Evolutionary conservation across 768 basidiomycete genomes (phyloP), one percentile per base, ranked within the genome.

Genomic region (Neoboletus brunneissimus): DNA sequence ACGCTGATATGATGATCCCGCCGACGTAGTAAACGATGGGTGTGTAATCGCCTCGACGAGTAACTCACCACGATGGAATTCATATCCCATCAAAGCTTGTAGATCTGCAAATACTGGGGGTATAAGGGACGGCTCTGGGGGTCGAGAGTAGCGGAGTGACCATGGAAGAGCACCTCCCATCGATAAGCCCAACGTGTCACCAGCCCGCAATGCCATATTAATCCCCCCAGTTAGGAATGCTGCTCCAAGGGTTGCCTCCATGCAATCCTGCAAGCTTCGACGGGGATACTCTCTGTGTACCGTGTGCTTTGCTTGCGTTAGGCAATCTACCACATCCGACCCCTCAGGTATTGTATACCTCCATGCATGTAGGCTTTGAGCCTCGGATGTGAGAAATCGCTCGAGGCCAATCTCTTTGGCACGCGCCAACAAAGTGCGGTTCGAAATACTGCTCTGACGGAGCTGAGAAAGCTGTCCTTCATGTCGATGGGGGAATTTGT

Each of bases 11-110:
- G 89, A 90, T 7, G 82, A 75, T 11, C 77, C 77, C 13, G 77
- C 79, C 1, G 73, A 73, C 5, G 72, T 67, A 11, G 79, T 75
- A 62, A 89, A 89, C 0, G 90, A 91, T 0, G 92, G 88, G 66
- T 96, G 94, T 0, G 90, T 92, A n/a, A 93, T 72, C 10, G 92
- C 91, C 72, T 93, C 86, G 9, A 88, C 64, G 3, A 95, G 72
- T 16, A 91, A 70, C 47, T 79, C 76, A n/a, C 81, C 79, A 20
- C 79, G 75, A 54, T 78, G 76, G 68, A 94, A 93, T 23, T 74
- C 71, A 62, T 95, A 94, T 1, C 88, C 87, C 42, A 95, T 75
- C 23, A 63, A 72, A 27, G 81, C 78, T 67, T 94, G 83, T 52
- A 95, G 66, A 7, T 70, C 70, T 2, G 64, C 59, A 64, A 89